phyloP scores from a whole-genome alignment of 1,284 basidiomycete species.

The Ceratobasidium sp. region DNA sequence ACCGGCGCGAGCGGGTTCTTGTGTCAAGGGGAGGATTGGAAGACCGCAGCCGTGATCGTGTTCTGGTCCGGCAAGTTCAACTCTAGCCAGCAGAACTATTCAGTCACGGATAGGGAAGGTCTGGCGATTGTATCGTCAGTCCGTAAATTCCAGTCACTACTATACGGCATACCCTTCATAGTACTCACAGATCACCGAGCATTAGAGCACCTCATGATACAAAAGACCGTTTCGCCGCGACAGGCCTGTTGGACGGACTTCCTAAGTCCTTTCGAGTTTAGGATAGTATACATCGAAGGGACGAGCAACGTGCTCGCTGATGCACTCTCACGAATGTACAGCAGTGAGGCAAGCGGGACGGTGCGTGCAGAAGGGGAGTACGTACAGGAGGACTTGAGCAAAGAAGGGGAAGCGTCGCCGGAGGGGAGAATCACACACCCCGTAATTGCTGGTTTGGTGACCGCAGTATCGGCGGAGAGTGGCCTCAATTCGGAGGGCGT shows the following conservation, averaged over 20 bases:
- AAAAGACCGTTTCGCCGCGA: too few species aligned
- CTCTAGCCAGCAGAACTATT: conserved; percentile 24
- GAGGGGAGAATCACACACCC: neutral
- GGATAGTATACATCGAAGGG: too few species aligned
- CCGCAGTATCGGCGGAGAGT: too few species aligned
- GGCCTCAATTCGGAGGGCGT: neutral
- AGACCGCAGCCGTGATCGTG: neutral
- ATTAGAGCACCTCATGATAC: too few species aligned
- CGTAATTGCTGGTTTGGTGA: neutral
- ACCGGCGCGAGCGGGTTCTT: conserved; percentile 16
- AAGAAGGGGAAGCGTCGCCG: neutral
- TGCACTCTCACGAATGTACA: neutral
- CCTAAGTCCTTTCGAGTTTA: too few species aligned
- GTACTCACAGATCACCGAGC: too few species aligned
- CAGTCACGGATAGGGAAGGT: neutral
- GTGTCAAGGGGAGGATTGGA: conserved; percentile 26
- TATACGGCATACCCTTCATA: too few species aligned
- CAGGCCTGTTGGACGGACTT: too few species aligned
- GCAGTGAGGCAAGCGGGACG: neutral
- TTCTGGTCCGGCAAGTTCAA: conserved; percentile 41
- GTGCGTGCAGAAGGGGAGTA: neutral
- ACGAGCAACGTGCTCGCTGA: too few species aligned
- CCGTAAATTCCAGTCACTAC: too few species aligned
- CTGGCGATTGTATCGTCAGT: too few species aligned
- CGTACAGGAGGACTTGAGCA: conserved; percentile 1